Evolutionary conservation across 2,329 filamentous ascomycete species (phyloP), one percentile per base, ranked within the genome.

Genomic region (Cladophialophora psammophila): DNA sequence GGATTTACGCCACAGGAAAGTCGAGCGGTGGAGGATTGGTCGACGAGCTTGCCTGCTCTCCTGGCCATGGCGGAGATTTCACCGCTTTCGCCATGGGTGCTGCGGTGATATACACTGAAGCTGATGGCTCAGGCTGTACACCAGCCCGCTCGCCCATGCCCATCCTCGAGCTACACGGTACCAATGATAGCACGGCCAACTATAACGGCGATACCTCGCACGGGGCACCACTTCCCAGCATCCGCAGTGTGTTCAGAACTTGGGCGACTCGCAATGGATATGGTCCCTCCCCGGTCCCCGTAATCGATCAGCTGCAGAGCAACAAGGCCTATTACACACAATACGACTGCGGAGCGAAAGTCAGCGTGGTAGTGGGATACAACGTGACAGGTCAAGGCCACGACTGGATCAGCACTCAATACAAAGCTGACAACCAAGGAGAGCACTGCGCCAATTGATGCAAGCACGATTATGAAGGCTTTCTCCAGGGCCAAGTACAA

Each of bases 1-100:
- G 78, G 8, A 75, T 85, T 52, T 85, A 84, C 67, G 79, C 79
- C 12, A 78, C 79, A 1, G 83, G 83, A 54, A 86, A 87, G 71
- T 86, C 80, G 70, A 86, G 87, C 56, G 86, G 85, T 5, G 86
- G 83, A 1, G 85, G 81, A 10, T 83, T 83, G 31, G 80, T 81
- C 2, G 80, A 79, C 26, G 71, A 80, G 1, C 78, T 85, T 5
- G 83, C 84, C 3, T 86, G 83, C 73, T 77, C 82, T 36, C 72
- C 78, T 10, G 2, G 75, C 75, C 12, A 79, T 3, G 80, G 80
- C 4, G 72, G 72, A 4, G 76, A 75, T 5, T 81, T 86, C 60
- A 83, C 84, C 6, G 84, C 83, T 0, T 86, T 86, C 69, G 83
- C 82, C 0, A 63, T 64, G 60, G 52, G 34, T 13, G 54, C 61